phyloP scores from a whole-genome alignment of 75 land plant species.

The Cupressus sempervirens region DNA sequence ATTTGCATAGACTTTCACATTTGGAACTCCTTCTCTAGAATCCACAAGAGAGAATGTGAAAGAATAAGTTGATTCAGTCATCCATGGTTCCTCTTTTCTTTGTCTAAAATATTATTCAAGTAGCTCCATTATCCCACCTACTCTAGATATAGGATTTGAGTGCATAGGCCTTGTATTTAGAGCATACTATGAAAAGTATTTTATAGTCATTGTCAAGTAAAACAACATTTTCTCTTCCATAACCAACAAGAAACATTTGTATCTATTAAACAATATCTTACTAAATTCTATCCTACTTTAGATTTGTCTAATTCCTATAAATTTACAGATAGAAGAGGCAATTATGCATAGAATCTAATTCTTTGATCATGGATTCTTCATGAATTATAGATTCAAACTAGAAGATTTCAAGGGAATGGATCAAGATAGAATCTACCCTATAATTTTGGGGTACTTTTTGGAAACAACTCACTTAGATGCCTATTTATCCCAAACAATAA shows the following conservation, averaged over 20 bases:
- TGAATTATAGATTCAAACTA: neutral
- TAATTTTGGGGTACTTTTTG: neutral
- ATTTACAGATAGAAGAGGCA: neutral
- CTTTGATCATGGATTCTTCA: neutral
- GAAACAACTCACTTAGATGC: neutral
- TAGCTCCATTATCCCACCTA: conserved; percentile 45
- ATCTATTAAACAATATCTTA: neutral
- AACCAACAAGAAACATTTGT: neutral
- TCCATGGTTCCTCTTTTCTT: conserved; percentile 15
- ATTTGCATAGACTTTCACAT: neutral
- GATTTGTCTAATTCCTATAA: neutral
- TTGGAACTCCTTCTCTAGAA: neutral
- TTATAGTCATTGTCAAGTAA: conserved; percentile 20
- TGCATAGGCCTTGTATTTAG: conserved; percentile 10
- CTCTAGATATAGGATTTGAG: conserved; percentile 21
- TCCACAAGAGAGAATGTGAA: conserved; percentile 8
- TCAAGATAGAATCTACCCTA: neutral
- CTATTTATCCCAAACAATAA: neutral
- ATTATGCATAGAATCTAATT: neutral
- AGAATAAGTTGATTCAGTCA: neutral
- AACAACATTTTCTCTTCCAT: neutral
- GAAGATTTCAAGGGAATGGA: neutral
- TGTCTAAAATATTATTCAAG: conserved; percentile 48
- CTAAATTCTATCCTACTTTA: neutral
- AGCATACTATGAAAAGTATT: conserved; percentile 12